These are phyloP conservation scores for Phaeophleospora eucalypticola DNA, from an alignment of 2,329 filamentous ascomycete species.

Conservation along the genomic window DNA sequence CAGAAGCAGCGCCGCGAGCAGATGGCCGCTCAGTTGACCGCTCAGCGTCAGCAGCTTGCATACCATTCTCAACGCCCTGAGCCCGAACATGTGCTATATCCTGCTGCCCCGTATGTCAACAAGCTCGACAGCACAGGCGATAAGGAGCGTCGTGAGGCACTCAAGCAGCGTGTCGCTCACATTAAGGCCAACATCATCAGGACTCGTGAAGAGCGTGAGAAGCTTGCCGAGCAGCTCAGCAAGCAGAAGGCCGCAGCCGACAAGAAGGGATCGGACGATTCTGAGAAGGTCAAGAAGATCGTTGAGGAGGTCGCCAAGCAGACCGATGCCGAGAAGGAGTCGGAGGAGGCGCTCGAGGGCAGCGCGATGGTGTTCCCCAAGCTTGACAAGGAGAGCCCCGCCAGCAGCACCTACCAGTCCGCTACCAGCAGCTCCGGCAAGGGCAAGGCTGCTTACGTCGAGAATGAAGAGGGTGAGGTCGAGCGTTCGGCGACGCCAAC, in stretches of 20 bases:
- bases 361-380: conserved; percentile 96
- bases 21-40: conserved; percentile 25
- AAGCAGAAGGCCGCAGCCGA: conserved; percentile 29
- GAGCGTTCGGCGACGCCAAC: conserved; percentile 34
- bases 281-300: conserved; percentile 28
- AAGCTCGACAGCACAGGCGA: conserved; percentile 10
- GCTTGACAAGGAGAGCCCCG: conserved; percentile 87
- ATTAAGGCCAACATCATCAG: conserved; percentile 32
- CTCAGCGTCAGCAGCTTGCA: conserved; percentile 20
- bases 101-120: conserved; percentile 5
- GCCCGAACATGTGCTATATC: conserved; percentile 12
- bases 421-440: conserved; percentile 31
- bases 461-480: conserved; percentile 57
- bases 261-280: conserved; percentile 27
- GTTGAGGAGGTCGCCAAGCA: conserved; percentile 33
- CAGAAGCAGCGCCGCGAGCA: conserved; percentile 35
- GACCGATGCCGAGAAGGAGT: conserved; percentile 31
- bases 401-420: conserved; percentile 71
- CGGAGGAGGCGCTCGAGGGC: conserved; percentile 23
- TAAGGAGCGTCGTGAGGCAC: conserved; percentile 27
- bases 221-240: conserved; percentile 15
- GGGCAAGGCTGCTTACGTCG: conserved; percentile 51
- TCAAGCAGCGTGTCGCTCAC: conserved; percentile 29
- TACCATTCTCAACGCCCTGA: conserved; percentile 11
- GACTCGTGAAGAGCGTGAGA: conserved; percentile 30